A percentile compares a stretch with the other conserved stretches of the same genome.
Evolutionary conservation across 306 rosid genomes (phyloP).

Genomic region (Medicago lupulina): DNA sequence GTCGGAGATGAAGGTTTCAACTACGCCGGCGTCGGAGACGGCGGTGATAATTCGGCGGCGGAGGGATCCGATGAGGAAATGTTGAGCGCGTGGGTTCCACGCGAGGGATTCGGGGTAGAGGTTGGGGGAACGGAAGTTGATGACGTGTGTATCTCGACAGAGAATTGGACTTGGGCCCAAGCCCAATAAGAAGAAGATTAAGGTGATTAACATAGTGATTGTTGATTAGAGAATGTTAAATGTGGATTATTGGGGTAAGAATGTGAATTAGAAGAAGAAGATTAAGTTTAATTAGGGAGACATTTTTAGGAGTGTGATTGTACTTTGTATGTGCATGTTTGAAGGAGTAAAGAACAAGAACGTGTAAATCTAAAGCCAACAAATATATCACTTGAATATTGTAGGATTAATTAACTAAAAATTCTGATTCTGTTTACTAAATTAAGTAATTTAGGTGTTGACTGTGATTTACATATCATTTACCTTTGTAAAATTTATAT

Average conservation of each 20-base stretch:
- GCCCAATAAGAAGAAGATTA: not conserved
- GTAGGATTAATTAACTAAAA: not conserved
- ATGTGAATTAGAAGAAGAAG: conserved; percentile 6
- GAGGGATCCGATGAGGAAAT: conserved; percentile 73
- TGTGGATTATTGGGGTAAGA: too few relatives aligned
- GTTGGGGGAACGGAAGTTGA: conserved; percentile 67
- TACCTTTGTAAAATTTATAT: too few relatives aligned
- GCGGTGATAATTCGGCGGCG: conserved; percentile 56
- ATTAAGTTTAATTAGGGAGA: not conserved
- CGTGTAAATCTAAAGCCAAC: not conserved
- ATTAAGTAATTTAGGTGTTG: conserved; percentile 24
- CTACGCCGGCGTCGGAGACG: conserved; percentile 81
- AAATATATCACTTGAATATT: not conserved
- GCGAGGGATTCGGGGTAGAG: conserved; percentile 75
- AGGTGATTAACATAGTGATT: too few relatives aligned
- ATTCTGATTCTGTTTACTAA: conserved; percentile 3
- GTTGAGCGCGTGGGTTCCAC: conserved; percentile 74
- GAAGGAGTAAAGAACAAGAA: not conserved
- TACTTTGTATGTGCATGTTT: not conserved
- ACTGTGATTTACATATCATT: not conserved
- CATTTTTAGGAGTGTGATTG: not conserved
- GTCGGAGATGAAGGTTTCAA: conserved; percentile 67
- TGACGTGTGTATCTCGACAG: conserved; percentile 58
- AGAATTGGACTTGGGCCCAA: conserved; percentile 33
- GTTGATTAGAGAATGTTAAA: too few relatives aligned